Conservation (phyloP, 768 basidiomycete species). For the Rhizopogon vesiculosus region DNA sequence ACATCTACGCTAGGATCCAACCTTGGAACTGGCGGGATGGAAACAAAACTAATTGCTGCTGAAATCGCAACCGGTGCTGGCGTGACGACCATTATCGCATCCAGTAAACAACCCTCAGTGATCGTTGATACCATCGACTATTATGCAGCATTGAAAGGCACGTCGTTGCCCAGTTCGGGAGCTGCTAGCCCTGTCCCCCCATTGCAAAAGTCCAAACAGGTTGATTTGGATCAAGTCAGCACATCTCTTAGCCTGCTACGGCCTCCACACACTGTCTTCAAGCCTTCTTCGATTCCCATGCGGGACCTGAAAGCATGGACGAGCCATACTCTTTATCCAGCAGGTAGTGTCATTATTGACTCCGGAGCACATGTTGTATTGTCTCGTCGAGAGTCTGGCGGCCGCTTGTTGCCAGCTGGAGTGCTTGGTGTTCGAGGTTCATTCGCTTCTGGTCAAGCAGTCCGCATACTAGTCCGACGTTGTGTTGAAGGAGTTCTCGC, state of each 20-base stretch:
- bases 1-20: conserved; percentile 89
- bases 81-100: conserved; percentile 86
- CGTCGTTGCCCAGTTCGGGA: conserved; percentile 31
- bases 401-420: conserved; percentile 87
- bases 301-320: conserved; percentile 95
- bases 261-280: conserved; percentile 89
- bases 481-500: conserved; percentile 17
- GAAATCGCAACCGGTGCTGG: conserved; percentile 96
- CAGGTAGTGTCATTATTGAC: conserved; percentile 87
- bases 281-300: conserved; percentile 64
- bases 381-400: conserved; percentile 81
- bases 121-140: conserved; percentile 83
- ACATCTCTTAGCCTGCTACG: conserved; percentile 28
- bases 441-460: conserved; percentile 94
- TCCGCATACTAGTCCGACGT: conserved; percentile 66
- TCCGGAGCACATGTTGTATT: conserved; percentile 85
- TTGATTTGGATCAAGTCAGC: conserved; percentile 21
- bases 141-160: conserved; percentile 42
- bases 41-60: conserved; percentile 97
- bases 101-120: conserved; percentile 71
- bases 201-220: conserved; percentile 11
- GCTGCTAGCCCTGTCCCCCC: conserved; percentile 18
- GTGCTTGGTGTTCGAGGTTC: conserved; percentile 82
- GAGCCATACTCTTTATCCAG: conserved; percentile 86
- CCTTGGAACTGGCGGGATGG: conserved; percentile 98